Base-by-base conservation (phyloP, 1,284 basidiomycete genomes). In the Moniliophthora roreri region DNA sequence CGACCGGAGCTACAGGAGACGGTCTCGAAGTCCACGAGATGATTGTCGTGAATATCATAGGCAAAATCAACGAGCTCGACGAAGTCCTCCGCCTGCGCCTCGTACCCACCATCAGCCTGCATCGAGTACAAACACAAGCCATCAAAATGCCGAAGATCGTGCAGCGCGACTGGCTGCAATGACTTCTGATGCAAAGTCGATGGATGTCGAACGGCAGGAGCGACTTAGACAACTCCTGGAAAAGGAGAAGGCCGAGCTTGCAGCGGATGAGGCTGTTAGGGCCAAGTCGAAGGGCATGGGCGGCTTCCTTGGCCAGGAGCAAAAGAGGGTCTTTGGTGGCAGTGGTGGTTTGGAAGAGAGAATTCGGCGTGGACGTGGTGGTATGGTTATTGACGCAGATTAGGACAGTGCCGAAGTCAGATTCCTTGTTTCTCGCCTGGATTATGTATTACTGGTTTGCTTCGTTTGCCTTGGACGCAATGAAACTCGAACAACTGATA, bases 91-190 rank as follows among this genome's bases (percentile, higher is more conserved):
- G 37, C 55, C 55, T 23, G 26, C 18, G 10, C 6, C 36, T 60
- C 67, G 63, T 18, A 81, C 56, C 41, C 46, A 55, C n/a, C 48
- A 53, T 28, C 45, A 55, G 21, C 58, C 66, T 13, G 80, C 62
- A 57, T 42, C 55, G 34, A 58, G 60, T 45, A n/a, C n/a, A n/a
- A 60, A 60, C 52, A 49, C 60, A 48, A 60, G 64, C 53, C 50
- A 50, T 55, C 58, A 63, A 18, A 57, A 58, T 38, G 68, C 66
- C 4, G 79, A 82, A 1, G 85, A 89, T 51, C 89, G 93, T 28
- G 86, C 86, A 2, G 89, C 91, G 20, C 85, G 89, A 28, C 77
- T 98, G 16, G 93, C 91, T 0, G 89, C 91, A 9, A 97, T 98
- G 95, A 74, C 85, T 23, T 69, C 79, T 1, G 82, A 89, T 58